A percentile compares a stretch with the other conserved stretches of the same genome.
phyloP scores from a whole-genome alignment of 768 basidiomycete genomes.

The Sporobolomyces pararoseus region DNA sequence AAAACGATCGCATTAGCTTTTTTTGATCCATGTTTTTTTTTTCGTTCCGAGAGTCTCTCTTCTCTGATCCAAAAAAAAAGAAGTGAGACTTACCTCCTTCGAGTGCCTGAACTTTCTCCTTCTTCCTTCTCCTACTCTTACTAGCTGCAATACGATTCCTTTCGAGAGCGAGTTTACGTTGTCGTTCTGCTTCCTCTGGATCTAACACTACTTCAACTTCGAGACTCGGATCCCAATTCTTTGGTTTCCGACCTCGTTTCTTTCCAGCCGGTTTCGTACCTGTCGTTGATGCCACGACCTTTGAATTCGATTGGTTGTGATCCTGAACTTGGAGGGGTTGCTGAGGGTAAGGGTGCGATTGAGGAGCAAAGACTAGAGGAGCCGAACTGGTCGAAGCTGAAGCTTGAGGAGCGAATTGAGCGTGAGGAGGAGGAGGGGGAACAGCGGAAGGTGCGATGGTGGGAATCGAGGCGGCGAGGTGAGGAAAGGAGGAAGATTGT shows the following conservation, averaged over 20 bases:
- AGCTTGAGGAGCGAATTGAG: neutral
- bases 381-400: neutral
- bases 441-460: neutral
- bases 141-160: slow-evolving; percentile 43
- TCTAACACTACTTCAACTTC: slow-evolving; percentile 26
- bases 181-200: slow-evolving; percentile 35
- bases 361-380: neutral
- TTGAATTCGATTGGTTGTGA: neutral
- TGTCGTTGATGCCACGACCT: neutral
- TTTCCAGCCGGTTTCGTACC: slow-evolving; percentile 18
- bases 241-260: slow-evolving; percentile 38
- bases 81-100: slow-evolving; percentile 25
- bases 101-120: slow-evolving; percentile 38
- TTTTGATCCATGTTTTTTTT: too few relatives aligned
- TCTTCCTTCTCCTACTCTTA: slow-evolving; percentile 42
- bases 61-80: neutral
- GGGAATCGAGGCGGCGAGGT: too few relatives aligned
- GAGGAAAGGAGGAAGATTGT: neutral
- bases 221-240: slow-evolving; percentile 32
- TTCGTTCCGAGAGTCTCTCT: too few relatives aligned
- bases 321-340: neutral
- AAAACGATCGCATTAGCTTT: too few relatives aligned
- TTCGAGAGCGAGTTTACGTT: slow-evolving; percentile 40
- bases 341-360: too few relatives aligned
- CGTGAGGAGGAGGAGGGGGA: neutral